Conservation (phyloP, 208 protist species). For the Acanthamoeba lenticulata region DNA sequence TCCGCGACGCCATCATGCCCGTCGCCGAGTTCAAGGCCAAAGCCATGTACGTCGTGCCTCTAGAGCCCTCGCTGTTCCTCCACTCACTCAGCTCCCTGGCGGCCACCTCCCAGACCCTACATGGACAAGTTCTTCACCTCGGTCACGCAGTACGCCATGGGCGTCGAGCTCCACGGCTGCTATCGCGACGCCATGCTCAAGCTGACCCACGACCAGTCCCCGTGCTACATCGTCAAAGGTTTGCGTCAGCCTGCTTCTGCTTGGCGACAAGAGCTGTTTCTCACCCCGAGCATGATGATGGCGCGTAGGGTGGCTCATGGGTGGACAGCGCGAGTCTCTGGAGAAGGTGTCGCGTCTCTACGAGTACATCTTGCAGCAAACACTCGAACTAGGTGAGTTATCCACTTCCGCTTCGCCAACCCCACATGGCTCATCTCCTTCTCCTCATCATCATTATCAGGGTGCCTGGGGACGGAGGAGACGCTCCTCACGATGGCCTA, state of each 20-base stretch:
- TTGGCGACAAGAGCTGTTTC: background rate
- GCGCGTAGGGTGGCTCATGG: slow-evolving; percentile 24
- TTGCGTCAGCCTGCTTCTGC: background rate
- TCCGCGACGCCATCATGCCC: background rate
- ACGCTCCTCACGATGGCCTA: background rate
- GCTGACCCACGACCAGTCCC: background rate
- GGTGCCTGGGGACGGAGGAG: background rate
- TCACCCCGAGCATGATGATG: background rate
- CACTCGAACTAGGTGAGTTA: background rate
- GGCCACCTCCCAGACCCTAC: background rate
- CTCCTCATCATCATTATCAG: background rate
- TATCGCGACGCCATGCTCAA: slow-evolving; percentile 21
- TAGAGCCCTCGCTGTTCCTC: background rate
- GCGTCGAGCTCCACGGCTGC: slow-evolving; percentile 50
- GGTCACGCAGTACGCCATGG: slow-evolving; percentile 55
- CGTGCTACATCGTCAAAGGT: slow-evolving; percentile 44
- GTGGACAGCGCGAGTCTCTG: background rate
- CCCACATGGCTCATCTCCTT: background rate
- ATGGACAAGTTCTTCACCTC: slow-evolving; percentile 35
- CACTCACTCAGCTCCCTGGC: background rate
- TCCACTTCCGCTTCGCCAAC: background rate
- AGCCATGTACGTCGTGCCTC: background rate
- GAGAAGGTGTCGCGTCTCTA: slow-evolving; percentile 37
- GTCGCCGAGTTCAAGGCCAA: slow-evolving; percentile 29
- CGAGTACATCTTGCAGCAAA: slow-evolving; percentile 2